phyloP scores from a whole-genome alignment of 2,329 filamentous ascomycete species.

The Phaeomoniella chlamydospora region DNA sequence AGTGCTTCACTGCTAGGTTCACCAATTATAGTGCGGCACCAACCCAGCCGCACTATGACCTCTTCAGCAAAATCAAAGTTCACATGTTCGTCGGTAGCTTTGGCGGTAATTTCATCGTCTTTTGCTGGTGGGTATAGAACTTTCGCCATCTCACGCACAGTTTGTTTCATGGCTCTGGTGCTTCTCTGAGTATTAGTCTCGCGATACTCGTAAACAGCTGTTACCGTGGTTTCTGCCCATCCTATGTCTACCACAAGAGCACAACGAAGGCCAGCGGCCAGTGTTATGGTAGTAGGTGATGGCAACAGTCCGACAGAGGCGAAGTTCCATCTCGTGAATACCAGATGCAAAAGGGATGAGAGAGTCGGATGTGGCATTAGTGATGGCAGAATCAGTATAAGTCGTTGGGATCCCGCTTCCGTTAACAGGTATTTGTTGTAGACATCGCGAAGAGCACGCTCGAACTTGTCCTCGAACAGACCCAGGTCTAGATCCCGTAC shows the following conservation, averaged over 20 bases:
- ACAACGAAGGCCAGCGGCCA: conserved; percentile 73
- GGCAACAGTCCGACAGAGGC: conserved; percentile 72
- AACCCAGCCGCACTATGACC: background rate
- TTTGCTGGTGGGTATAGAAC: background rate
- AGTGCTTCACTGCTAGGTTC: background rate
- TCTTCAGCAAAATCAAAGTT: conserved; percentile 1
- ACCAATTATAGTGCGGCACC: background rate
- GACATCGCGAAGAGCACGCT: conserved; percentile 64
- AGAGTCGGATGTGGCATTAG: conserved; percentile 64
- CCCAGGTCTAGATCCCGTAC: conserved; percentile 59
- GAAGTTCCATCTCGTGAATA: conserved; percentile 70
- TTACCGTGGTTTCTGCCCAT: conserved; percentile 80
- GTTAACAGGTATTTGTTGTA: conserved; percentile 59
- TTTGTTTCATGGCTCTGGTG: conserved; percentile 56
- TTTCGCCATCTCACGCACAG: conserved; percentile 35
- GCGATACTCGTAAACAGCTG: conserved; percentile 78
- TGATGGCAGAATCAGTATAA: conserved; percentile 64
- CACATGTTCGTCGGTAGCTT: background rate
- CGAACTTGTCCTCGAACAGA: conserved; percentile 73
- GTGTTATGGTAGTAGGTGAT: conserved; percentile 55
- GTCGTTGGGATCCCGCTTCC: conserved; percentile 52
- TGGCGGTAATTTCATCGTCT: background rate
- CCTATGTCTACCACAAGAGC: conserved; percentile 80
- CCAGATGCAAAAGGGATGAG: conserved; percentile 56
- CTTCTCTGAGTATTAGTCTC: conserved; percentile 60